phyloP scores from a whole-genome alignment of 192 early-diverging fungal species.

The Mortierella claussenii region DNA sequence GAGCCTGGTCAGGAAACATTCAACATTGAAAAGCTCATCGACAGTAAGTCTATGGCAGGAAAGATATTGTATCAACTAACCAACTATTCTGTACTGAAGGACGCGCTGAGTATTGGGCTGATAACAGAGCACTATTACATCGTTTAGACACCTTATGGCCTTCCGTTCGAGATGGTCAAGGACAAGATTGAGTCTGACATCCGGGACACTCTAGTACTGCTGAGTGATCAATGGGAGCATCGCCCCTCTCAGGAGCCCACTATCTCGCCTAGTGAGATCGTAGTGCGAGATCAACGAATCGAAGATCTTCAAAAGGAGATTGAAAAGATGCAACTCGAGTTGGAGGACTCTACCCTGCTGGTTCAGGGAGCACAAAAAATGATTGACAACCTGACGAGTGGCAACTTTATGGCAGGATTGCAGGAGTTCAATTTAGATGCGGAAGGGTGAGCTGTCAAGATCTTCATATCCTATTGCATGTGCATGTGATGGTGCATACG shows the following conservation, averaged over 20 bases:
- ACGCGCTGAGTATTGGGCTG: too few relatives aligned
- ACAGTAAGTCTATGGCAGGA: slow-evolving; percentile 29
- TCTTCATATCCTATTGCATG: background rate
- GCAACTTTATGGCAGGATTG: slow-evolving; percentile 35
- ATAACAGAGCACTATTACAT: background rate
- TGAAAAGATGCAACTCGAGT: slow-evolving; percentile 41
- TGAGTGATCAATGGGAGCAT: slow-evolving; percentile 45
- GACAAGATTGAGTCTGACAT: slow-evolving; percentile 46
- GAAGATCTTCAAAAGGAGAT: slow-evolving; percentile 34
- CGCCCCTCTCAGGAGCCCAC: slow-evolving; percentile 21
- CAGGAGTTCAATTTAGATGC: slow-evolving; percentile 37
- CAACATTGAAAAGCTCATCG: slow-evolving; percentile 1
- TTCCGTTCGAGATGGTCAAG: slow-evolving; percentile 44
- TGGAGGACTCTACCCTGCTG: slow-evolving; percentile 52
- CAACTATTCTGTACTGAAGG: too few relatives aligned
- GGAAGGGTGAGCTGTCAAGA: slow-evolving; percentile 19
- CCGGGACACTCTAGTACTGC: slow-evolving; percentile 28
- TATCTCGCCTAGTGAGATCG: slow-evolving; percentile 26
- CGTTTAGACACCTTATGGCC: slow-evolving; percentile 33
- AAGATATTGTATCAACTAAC: too few relatives aligned
- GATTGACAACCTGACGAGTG: slow-evolving; percentile 44
- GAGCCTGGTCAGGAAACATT: slow-evolving; percentile 39
- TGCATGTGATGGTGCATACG: too few relatives aligned
- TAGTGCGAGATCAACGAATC: slow-evolving; percentile 44
- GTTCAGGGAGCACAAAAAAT: slow-evolving; percentile 51